These are phyloP conservation scores for Neurospora hispaniola DNA, from an alignment of 495 filamentous ascomycete genomes.

Conservation along the genomic window DNA sequence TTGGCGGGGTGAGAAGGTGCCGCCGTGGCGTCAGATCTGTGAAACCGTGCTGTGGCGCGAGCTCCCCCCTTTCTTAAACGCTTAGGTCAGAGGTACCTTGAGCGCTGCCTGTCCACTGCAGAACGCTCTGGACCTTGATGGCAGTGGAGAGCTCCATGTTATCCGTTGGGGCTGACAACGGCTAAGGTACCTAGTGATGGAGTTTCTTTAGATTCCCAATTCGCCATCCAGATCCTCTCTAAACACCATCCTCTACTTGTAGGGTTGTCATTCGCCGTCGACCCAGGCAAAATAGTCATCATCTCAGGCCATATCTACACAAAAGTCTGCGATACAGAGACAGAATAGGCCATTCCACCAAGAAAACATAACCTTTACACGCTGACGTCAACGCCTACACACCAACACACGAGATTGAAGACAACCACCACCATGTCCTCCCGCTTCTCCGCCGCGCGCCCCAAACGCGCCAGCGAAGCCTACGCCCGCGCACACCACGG, in stretches of 20 bases:
- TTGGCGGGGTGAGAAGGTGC: background rate
- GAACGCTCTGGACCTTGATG: background rate
- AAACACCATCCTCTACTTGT: background rate
- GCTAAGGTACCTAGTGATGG: background rate
- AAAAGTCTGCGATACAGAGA: background rate
- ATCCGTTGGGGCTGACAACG: too few relatives aligned
- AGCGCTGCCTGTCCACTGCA: background rate
- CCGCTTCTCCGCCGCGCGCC: constrained; percentile 53
- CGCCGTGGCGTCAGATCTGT: background rate
- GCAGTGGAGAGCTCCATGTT: background rate
- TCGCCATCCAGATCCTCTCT: background rate
- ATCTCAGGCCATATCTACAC: background rate
- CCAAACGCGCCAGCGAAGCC: constrained; percentile 72
- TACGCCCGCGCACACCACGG: constrained; percentile 62
- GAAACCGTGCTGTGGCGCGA: background rate
- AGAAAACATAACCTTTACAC: background rate
- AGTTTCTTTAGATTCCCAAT: background rate
- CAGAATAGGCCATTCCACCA: background rate
- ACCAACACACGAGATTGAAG: background rate
- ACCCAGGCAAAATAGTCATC: background rate
- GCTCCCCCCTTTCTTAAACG: background rate
- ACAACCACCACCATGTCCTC: constrained; percentile 44
- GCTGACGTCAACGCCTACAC: background rate
- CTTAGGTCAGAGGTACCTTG: background rate
- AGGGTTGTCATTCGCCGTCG: background rate